A percentile compares a stretch with the other conserved stretches of the same genome.
Evolutionary conservation across 495 filamentous ascomycete species (phyloP).

Genomic region (Aspergillus coremiiformis): DNA sequence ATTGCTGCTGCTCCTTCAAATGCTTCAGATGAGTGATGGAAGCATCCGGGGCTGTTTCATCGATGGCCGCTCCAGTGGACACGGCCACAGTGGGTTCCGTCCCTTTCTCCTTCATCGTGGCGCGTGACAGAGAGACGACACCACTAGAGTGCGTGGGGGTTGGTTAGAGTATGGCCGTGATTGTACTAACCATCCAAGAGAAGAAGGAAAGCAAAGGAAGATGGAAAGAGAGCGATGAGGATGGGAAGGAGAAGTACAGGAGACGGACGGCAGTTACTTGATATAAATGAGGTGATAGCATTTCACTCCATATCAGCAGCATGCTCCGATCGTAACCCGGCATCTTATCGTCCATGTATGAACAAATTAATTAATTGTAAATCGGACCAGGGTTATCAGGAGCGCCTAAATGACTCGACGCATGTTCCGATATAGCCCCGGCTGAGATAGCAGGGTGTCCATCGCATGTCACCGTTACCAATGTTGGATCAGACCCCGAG

Average conservation of each 20-base stretch:
- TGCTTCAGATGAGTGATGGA: constrained; percentile 30
- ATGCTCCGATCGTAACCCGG: constrained; percentile 5
- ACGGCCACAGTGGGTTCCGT: constrained; percentile 20
- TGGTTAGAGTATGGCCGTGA: neutral
- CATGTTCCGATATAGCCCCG: constrained; percentile 4
- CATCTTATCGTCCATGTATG: constrained; percentile 1
- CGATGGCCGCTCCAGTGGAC: constrained; percentile 14
- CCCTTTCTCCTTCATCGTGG: constrained; percentile 27
- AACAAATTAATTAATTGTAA: constrained; percentile 1
- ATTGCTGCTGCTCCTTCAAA: constrained; percentile 53
- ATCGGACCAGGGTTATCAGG: constrained; percentile 3
- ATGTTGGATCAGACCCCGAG: neutral
- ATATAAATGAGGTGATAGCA: neutral
- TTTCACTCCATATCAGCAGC: neutral
- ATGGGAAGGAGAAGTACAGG: neutral
- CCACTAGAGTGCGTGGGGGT: neutral
- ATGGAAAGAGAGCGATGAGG: neutral
- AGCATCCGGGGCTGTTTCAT: constrained; percentile 41
- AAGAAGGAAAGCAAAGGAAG: constrained; percentile 1
- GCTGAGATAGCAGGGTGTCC: neutral
- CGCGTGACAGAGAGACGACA: neutral
- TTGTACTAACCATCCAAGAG: neutral
- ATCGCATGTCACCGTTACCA: no score
- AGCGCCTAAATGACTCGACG: neutral
- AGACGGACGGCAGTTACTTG: neutral